Conservation (phyloP, 164 flowering plant species). For the Aristolochia contorta region DNA sequence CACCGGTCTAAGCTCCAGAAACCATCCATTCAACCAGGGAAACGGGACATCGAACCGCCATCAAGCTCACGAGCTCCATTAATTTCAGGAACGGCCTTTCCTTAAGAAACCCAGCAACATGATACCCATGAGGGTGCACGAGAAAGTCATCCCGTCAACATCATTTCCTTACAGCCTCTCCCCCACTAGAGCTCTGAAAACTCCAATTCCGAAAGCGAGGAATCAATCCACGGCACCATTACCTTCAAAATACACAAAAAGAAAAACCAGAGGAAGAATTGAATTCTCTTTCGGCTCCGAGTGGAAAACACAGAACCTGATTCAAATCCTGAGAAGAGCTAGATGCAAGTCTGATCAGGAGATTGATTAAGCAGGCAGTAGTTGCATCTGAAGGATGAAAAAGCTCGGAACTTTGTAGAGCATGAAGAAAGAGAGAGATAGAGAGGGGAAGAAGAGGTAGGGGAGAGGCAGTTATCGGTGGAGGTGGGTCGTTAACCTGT, state of each 20-base stretch:
- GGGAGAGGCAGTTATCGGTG: slow-evolving; percentile 5
- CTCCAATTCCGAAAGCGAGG: too few relatives aligned
- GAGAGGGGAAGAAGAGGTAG: neutral
- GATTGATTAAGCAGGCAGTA: neutral
- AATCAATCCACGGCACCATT: too few relatives aligned
- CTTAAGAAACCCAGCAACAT: too few relatives aligned
- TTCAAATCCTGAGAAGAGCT: too few relatives aligned
- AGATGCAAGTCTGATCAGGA: neutral
- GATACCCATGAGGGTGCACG: too few relatives aligned
- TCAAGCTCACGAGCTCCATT: too few relatives aligned
- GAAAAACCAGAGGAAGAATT: neutral
- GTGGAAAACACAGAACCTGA: neutral
- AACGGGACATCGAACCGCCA: neutral
- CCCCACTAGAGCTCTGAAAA: too few relatives aligned
- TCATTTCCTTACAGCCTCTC: too few relatives aligned
- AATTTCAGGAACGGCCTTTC: too few relatives aligned
- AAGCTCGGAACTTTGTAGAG: neutral
- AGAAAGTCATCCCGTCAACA: too few relatives aligned
- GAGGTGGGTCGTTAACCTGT: slow-evolving; percentile 6
- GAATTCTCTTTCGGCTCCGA: neutral
- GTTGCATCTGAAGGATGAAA: neutral
- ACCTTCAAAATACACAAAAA: neutral
- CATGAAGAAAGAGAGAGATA: neutral
- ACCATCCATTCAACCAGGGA: neutral
- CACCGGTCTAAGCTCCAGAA: neutral